Evolutionary conservation across 176 grass and related monocot genomes (phyloP), one percentile per base, ranked within the genome.

Genomic region (Otatea glauca): DNA sequence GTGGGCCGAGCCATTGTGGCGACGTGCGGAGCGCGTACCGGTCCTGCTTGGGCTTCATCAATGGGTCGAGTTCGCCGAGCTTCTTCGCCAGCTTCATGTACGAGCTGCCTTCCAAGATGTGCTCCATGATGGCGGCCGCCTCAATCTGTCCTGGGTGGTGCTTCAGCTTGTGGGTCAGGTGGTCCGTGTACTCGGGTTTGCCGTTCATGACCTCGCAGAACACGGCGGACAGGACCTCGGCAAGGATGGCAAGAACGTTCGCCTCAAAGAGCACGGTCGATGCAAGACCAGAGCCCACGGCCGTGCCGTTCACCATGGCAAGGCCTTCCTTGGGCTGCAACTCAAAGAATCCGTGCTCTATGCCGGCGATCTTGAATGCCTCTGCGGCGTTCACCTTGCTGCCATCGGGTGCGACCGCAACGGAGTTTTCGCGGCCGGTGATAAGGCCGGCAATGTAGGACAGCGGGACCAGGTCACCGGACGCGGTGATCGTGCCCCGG

Each of bases 1-100:
- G 95, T 1, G 95, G 95, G 35, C 95, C 95, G 1, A 97, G 95
- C 95, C 95, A 97, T 65, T 97, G 95, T 14, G 95, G 95, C 0
- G 95, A 97, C 0, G 95, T 97, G 80, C 95, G 95, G 48, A 97
- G 95, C 3, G 95, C 95, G 39, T 97, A 97, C 4, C 95, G 27
- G 83, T 97, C 95, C 90, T 97, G 95, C 83, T 97, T 97, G 4
- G 95, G 95, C 74, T 97, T 97, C 77, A 94, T 94, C 55, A 97
- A 50, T 0, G 92, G 95, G 77, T 97, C 95, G 6, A 92, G 86
- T 79, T 97, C 95, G 41, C 93, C 90, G 17, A 94, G 78, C 59
- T 94, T 94, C 88, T 92, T 89, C 0, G 95, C 95, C 5, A 86
- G 83, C 81, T 91, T 92, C 90, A 97, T 97, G 88, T 94, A 94